Evolutionary conservation across 805 yeast species (phyloP).

Genomic region (Ogataea wickerhamii): DNA sequence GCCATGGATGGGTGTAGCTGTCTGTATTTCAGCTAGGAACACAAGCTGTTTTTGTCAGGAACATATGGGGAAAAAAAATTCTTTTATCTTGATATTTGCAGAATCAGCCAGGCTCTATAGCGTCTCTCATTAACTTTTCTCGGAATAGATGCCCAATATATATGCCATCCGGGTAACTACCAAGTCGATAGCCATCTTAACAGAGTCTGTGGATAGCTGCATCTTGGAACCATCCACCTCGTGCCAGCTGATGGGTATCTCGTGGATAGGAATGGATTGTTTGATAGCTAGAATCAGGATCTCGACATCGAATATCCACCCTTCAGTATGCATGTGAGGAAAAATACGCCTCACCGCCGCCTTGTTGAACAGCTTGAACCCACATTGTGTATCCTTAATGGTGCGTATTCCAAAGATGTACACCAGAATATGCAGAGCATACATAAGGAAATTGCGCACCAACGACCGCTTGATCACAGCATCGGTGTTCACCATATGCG

Average conservation of each 20-base stretch:
- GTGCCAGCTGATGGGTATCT: slow-evolving; percentile 92
- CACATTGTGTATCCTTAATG: slow-evolving; percentile 94
- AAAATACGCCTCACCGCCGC: slow-evolving; percentile 62
- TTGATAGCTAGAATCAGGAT: slow-evolving; percentile 74
- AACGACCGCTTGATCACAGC: slow-evolving; percentile 94
- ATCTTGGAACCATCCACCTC: slow-evolving; percentile 95
- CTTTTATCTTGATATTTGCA: no score
- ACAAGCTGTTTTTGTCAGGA: neutral
- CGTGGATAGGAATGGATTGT: slow-evolving; percentile 62
- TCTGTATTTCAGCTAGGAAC: slow-evolving; percentile 3
- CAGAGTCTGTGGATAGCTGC: slow-evolving; percentile 84
- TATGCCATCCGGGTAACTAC: slow-evolving; percentile 89
- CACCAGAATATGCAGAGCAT: slow-evolving; percentile 82
- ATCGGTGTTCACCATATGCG: slow-evolving; percentile 93
- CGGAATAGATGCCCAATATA: slow-evolving; percentile 67
- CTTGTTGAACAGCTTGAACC: slow-evolving; percentile 86
- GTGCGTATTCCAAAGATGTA: slow-evolving; percentile 84
- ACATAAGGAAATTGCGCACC: slow-evolving; percentile 87
- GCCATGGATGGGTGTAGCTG: neutral
- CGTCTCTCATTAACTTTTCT: no score
- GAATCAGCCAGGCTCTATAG: no score
- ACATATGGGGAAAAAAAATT: no score
- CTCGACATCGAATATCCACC: slow-evolving; percentile 98
- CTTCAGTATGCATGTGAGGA: slow-evolving; percentile 91
- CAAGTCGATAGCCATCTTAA: slow-evolving; percentile 90